Percentiles rank a stretch among this genome's conserved stretches.
Evolutionary conservation across 208 protist genomes (phyloP).

Genomic region (Trypanosoma theileri): DNA sequence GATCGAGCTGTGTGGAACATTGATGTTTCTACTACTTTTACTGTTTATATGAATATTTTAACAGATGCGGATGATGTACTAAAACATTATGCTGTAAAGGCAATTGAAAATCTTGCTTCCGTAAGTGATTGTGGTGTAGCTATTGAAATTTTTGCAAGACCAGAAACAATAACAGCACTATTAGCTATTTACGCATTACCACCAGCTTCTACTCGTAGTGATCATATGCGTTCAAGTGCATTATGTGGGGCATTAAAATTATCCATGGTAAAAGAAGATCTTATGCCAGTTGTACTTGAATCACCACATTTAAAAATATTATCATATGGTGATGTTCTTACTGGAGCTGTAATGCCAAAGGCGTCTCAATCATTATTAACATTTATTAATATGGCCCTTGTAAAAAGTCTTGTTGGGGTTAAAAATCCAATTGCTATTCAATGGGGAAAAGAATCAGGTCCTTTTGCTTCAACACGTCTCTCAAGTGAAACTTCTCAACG

Average conservation of each 20-base stretch:
- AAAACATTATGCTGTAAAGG: slow-evolving; percentile 87
- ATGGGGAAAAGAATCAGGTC: slow-evolving; percentile 37
- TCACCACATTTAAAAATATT: slow-evolving; percentile 44
- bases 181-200: slow-evolving; percentile 62
- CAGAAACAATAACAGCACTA: slow-evolving; percentile 56
- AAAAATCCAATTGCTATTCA: slow-evolving; percentile 42
- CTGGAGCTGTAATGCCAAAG: slow-evolving; percentile 39
- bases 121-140: slow-evolving; percentile 52
- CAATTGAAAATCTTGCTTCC: slow-evolving; percentile 89
- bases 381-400: slow-evolving; percentile 66
- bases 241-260: slow-evolving; percentile 81
- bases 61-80: slow-evolving; percentile 73
- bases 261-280: slow-evolving; percentile 54
- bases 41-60: slow-evolving; percentile 57
- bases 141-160: slow-evolving; percentile 50
- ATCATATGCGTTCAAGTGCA: slow-evolving; percentile 83
- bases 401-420: slow-evolving; percentile 57
- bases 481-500: slow-evolving; percentile 15
- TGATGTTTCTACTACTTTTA: slow-evolving; percentile 32
- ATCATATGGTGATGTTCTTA: slow-evolving; percentile 50
- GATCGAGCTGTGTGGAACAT: slow-evolving; percentile 69
- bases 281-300: slow-evolving; percentile 60
- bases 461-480: slow-evolving; percentile 35
- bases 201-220: slow-evolving; percentile 43
- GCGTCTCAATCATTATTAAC: slow-evolving; percentile 78